phyloP scores from a whole-genome alignment of 257 asterid species.

The Nicotiana otophora region DNA sequence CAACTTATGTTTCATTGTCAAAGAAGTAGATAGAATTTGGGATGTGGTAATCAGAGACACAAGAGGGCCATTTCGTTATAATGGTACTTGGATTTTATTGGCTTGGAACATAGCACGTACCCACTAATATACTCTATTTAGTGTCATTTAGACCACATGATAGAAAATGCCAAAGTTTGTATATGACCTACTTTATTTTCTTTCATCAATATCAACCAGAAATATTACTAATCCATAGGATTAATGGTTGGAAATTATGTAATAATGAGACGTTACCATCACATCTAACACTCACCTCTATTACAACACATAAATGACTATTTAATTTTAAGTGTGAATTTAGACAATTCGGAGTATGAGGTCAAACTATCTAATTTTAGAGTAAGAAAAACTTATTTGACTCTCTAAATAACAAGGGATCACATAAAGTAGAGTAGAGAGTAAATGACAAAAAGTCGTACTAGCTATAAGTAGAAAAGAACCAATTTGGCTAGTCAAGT shows the following conservation, averaged over 20 bases:
- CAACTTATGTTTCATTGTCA: not conserved
- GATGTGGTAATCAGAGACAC: not conserved
- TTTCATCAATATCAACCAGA: slow-evolving; percentile 5
- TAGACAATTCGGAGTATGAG: too few relatives aligned
- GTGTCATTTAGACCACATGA: not conserved
- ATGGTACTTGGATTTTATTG: not conserved
- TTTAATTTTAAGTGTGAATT: too few relatives aligned
- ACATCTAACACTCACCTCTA: not conserved
- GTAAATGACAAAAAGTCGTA: too few relatives aligned
- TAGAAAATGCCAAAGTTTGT: not conserved
- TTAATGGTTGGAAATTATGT: not conserved
- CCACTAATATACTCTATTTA: not conserved
- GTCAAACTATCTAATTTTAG: too few relatives aligned
- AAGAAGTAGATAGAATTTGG: not conserved
- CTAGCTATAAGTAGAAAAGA: too few relatives aligned
- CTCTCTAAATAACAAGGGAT: too few relatives aligned
- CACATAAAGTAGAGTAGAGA: too few relatives aligned
- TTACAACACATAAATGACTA: not conserved
- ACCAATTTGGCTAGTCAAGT: not conserved
- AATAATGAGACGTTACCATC: not conserved
- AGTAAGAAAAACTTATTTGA: too few relatives aligned
- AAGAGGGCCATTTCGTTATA: not conserved
- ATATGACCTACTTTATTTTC: not conserved
- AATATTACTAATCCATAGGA: not conserved
- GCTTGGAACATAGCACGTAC: not conserved